phyloP scores from a whole-genome alignment of 352 stramenopile genomes.

The Globisporangium acanthophoron region DNA sequence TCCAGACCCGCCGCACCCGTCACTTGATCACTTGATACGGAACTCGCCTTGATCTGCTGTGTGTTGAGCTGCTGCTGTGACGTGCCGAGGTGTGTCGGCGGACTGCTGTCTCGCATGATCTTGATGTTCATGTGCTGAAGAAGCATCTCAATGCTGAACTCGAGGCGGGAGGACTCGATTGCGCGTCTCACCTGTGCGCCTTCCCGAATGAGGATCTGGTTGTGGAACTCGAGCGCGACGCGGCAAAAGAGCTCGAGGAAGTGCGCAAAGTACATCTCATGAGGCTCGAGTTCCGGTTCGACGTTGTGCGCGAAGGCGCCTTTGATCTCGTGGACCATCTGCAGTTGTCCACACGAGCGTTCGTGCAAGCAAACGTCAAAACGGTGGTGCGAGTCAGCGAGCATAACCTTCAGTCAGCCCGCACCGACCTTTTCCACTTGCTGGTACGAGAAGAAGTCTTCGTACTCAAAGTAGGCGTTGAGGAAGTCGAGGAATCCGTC shows the following conservation, averaged over 20 bases:
- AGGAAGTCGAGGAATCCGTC: constrained; percentile 76
- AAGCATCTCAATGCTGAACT: constrained; percentile 58
- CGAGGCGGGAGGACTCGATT: constrained; percentile 49
- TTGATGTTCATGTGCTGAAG: constrained; percentile 53
- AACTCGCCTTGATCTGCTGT: not conserved
- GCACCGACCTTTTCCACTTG: constrained; percentile 28
- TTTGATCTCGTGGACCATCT: constrained; percentile 18
- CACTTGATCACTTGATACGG: not conserved
- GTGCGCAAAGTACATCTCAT: constrained; percentile 41
- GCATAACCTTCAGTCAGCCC: constrained; percentile 6
- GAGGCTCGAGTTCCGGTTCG: not conserved
- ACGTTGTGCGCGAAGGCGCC: constrained; percentile 5
- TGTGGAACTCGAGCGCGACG: constrained; percentile 45
- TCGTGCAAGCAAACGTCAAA: not conserved
- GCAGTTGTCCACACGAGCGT: not conserved
- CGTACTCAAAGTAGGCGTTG: constrained; percentile 75
- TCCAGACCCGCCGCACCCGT: not conserved
- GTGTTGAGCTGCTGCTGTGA: constrained; percentile 3
- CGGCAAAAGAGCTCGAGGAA: constrained; percentile 68
- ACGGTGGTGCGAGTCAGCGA: constrained; percentile 6
- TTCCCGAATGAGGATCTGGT: constrained; percentile 36
- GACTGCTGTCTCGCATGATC: constrained; percentile 14
- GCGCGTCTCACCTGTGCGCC: constrained; percentile 45
- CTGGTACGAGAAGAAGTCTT: constrained; percentile 56
- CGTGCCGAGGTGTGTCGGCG: not conserved